Conservation (phyloP, 495 filamentous ascomycete genomes). For the Hypoxylon fuscum region DNA sequence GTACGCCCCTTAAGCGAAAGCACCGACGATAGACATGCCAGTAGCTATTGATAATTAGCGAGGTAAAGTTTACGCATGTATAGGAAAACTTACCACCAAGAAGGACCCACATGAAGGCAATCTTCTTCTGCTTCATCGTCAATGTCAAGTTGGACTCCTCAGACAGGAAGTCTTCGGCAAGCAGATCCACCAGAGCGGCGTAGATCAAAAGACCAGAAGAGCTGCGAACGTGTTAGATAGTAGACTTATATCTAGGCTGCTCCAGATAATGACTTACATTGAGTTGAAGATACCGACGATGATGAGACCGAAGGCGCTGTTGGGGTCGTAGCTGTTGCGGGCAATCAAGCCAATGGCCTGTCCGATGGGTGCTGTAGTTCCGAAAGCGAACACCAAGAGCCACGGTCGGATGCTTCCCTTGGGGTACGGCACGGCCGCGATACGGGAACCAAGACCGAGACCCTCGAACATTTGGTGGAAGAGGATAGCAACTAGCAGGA, state of each 20-base stretch:
- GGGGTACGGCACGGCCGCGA: conserved; percentile 62
- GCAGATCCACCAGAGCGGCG: conserved; percentile 68
- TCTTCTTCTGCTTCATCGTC: conserved; percentile 56
- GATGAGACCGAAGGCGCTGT: conserved; percentile 69
- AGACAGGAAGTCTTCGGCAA: conserved; percentile 70
- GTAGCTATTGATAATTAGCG: conserved; percentile 41
- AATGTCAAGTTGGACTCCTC: conserved; percentile 57
- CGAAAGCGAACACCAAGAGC: conserved; percentile 70
- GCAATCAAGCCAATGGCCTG: conserved; percentile 68
- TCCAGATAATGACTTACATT: conserved; percentile 55
- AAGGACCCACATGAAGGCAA: conserved; percentile 53
- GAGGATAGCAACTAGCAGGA: conserved; percentile 72
- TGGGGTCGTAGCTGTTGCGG: conserved; percentile 68
- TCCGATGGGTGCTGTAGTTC: conserved; percentile 66
- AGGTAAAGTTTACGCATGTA: neutral
- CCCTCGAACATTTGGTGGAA: conserved; percentile 80
- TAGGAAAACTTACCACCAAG: conserved; percentile 49
- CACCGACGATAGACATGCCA: conserved; percentile 73
- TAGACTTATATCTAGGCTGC: neutral
- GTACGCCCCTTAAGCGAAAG: conserved; percentile 49
- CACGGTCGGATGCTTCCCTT: conserved; percentile 64
- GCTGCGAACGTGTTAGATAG: conserved; percentile 30
- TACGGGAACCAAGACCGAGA: conserved; percentile 71
- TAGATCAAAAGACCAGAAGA: conserved; percentile 70
- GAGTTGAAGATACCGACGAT: conserved; percentile 76